Evolutionary conservation across 352 stramenopile genomes (phyloP).

Genomic region (Phytophthora citrophthora): DNA sequence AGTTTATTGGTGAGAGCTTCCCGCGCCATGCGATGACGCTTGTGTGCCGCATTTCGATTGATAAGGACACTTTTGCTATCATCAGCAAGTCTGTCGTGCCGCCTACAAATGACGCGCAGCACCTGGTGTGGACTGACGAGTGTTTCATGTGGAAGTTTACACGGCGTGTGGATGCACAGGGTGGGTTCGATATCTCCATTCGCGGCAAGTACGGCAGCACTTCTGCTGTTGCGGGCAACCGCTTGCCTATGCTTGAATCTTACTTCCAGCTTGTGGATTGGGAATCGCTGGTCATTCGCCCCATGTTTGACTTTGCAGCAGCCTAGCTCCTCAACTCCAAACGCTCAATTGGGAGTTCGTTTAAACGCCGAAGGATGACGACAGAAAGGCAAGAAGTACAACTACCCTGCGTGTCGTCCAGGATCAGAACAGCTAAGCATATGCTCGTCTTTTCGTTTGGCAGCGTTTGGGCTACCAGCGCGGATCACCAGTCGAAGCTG

Average conservation of each 20-base stretch:
- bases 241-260: slow-evolving; percentile 84
- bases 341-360: slow-evolving; percentile 17
- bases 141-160: slow-evolving; percentile 88
- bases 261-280: slow-evolving; percentile 88
- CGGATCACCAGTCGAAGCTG: slow-evolving; percentile 18
- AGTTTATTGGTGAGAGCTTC: slow-evolving; percentile 89
- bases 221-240: slow-evolving; percentile 80
- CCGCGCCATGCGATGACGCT: slow-evolving; percentile 84
- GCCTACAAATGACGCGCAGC: slow-evolving; percentile 80
- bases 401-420: neutral
- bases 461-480: slow-evolving; percentile 20
- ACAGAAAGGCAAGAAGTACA: slow-evolving; percentile 13
- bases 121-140: slow-evolving; percentile 89
- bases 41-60: slow-evolving; percentile 83
- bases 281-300: slow-evolving; percentile 82
- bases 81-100: slow-evolving; percentile 84
- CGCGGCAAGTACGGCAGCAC: slow-evolving; percentile 85
- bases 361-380: slow-evolving; percentile 15
- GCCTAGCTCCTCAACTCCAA: slow-evolving; percentile 21
- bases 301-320: slow-evolving; percentile 76
- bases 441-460: slow-evolving; percentile 20
- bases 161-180: slow-evolving; percentile 51
- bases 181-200: slow-evolving; percentile 80
- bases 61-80: slow-evolving; percentile 84
- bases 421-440: slow-evolving; percentile 19